These are phyloP conservation scores for Venturiaceae sp. DNA, from an alignment of 2,329 filamentous ascomycete genomes.

Conservation along the genomic window DNA sequence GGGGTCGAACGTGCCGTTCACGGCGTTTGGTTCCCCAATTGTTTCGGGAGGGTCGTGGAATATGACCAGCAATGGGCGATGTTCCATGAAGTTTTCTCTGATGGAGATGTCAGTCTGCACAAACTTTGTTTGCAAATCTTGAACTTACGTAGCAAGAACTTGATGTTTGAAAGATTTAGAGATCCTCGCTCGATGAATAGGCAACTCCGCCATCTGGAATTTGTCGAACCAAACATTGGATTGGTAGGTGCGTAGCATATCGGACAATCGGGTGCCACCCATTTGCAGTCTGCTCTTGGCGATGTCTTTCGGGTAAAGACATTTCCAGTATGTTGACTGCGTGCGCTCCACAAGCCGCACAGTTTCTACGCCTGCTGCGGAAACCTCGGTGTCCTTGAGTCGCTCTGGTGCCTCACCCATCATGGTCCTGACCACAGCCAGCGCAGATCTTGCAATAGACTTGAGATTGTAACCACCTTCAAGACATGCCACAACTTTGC, in stretches of 20 bases:
- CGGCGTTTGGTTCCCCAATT: constrained; percentile 30
- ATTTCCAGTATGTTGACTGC: constrained; percentile 71
- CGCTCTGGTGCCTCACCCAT: constrained; percentile 87
- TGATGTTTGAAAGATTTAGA: constrained; percentile 78
- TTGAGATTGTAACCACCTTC: constrained; percentile 93
- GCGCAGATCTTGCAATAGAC: constrained; percentile 85
- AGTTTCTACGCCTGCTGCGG: constrained; percentile 42
- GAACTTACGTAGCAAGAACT: constrained; percentile 61
- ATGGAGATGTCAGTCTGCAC: constrained; percentile 8
- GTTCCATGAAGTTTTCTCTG: constrained; percentile 54
- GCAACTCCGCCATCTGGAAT: constrained; percentile 69
- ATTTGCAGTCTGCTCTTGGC: constrained; percentile 31
- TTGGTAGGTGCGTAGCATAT: constrained; percentile 72
- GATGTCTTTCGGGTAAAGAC: constrained; percentile 60
- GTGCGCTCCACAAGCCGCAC: constrained; percentile 47
- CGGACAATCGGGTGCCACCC: constrained; percentile 59
- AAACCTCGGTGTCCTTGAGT: constrained; percentile 36
- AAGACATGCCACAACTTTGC: constrained; percentile 83
- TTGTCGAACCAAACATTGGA: constrained; percentile 60
- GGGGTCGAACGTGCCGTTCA: constrained; percentile 61
- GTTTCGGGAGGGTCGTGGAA: constrained; percentile 70
- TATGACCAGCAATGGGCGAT: constrained; percentile 66
- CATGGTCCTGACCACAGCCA: constrained; percentile 82
- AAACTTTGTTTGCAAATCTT: constrained; percentile 10
- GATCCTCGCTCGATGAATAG: constrained; percentile 63